Base-by-base conservation (phyloP, 148 eudicot genomes). In the Cornus suecica region DNA sequence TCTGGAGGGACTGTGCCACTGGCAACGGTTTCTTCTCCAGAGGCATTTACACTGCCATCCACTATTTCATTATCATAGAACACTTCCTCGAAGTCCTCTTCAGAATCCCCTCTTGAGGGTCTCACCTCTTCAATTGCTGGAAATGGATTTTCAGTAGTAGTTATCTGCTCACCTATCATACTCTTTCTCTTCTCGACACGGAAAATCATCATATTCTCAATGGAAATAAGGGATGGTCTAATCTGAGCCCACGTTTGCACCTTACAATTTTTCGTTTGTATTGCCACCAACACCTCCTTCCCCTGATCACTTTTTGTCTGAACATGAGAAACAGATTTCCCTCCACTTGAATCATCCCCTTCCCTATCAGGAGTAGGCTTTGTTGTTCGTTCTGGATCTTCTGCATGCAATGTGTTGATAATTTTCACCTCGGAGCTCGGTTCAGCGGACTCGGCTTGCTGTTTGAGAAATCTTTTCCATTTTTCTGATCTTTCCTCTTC, bases 391-490 rank as follows among this genome's bases (percentile, higher is more conserved):
- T 62, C 74, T 29, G 76, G 56, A 63, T 56, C 80, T 80, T 85
- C 87, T 78, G 73, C 70, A 76, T 82, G 72, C 75, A 73, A 68
- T 58, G 76, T 56, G 63, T 45, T 45, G 34, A 66, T 77, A 67
- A 31, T 72, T 61, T 74, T 73, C 30, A 68, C 79, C 61, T 70
- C 79, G 84, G 86, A 75, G 20, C 32, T 66, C n/a, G 58, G 72
- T 76, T 82, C 74, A 20, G 69, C 75, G 76, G 85, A 82, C 66
- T 79, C 79, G 37, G 81, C 84, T 76, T 85, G 88, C 65, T 88
- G 94, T 76, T 90, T 84, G 81, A 94, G 89, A 88, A 94, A 94
- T 56, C 63, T 78, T 48, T 75, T 87, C 98, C 98, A 94, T 80
- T 94, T 94, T 41, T 77, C 86, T 69, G 84, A 82, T 80, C 98